Evolutionary conservation across 805 yeast genomes (phyloP).

Genomic region (Candida ponderosae): DNA sequence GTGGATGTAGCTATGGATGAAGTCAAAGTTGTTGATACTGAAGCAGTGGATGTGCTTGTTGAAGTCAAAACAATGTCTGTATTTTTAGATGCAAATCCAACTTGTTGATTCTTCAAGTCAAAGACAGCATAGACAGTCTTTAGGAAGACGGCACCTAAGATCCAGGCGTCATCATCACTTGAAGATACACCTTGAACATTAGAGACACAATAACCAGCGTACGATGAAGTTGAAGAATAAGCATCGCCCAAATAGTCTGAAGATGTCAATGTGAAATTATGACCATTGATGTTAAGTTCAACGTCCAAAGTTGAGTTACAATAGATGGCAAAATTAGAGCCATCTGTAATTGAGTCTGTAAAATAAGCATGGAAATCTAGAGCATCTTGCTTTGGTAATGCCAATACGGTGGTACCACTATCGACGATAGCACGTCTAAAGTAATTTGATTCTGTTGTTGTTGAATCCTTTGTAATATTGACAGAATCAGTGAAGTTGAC

Average conservation of each 20-base stretch:
- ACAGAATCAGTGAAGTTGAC: constrained; percentile 25
- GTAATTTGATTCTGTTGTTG: constrained; percentile 7
- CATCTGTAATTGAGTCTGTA: constrained; percentile 42
- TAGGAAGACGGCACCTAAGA: constrained; percentile 57
- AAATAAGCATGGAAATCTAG: constrained; percentile 44
- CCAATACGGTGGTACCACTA: constrained; percentile 60
- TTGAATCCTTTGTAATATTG: constrained; percentile 4
- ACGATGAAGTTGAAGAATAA: constrained; percentile 27
- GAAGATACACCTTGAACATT: constrained; percentile 52
- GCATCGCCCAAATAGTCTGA: constrained; percentile 40
- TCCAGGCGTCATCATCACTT: constrained; percentile 38
- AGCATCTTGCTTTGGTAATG: constrained; percentile 50
- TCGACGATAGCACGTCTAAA: constrained; percentile 46
- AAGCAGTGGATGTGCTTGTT: constrained; percentile 6
- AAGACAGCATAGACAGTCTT: constrained; percentile 49
- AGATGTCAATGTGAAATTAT: constrained; percentile 37
- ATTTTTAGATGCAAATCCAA: constrained; percentile 48
- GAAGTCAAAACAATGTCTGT: constrained; percentile 19
- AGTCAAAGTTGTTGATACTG: neutral
- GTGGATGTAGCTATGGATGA: constrained; percentile 1
- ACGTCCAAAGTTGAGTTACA: constrained; percentile 41
- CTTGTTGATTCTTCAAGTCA: constrained; percentile 37
- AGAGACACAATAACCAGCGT: constrained; percentile 51
- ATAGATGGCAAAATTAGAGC: constrained; percentile 52
- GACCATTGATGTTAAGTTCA: constrained; percentile 33